phyloP scores from a whole-genome alignment of 2,329 filamentous ascomycete species.

The Harringtonia aguacate region DNA sequence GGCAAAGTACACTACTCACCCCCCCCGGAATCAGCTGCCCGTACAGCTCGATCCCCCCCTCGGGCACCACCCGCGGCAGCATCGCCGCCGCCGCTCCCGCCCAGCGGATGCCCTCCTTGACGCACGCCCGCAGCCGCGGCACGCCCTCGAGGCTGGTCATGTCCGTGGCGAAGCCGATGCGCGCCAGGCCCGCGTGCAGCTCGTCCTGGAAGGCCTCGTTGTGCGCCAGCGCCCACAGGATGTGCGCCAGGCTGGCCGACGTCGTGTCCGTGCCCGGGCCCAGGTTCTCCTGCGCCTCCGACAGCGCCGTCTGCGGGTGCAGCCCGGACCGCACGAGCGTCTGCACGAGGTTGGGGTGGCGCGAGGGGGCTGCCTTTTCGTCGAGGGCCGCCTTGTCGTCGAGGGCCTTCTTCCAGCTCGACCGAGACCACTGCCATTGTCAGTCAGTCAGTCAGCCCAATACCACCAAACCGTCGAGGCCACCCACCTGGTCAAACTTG shows the following conservation, averaged over 20 bases:
- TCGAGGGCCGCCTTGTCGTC: not conserved
- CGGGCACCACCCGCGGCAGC: constrained; percentile 7
- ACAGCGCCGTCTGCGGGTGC: constrained; percentile 2
- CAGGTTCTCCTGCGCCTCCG: constrained; percentile 9
- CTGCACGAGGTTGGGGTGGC: not conserved
- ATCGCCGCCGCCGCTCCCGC: constrained; percentile 7
- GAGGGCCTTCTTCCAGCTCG: not conserved
- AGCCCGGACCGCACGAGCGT: constrained; percentile 3
- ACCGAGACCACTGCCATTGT: not conserved
- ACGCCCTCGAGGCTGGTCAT: constrained; percentile 7
- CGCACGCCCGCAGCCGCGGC: constrained; percentile 3
- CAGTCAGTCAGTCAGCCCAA: too few relatives aligned
- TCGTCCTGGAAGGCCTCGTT: constrained; percentile 4
- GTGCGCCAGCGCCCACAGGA: constrained; percentile 7
- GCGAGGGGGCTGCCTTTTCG: not conserved
- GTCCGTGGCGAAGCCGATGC: constrained; percentile 4
- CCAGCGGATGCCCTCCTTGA: constrained; percentile 9
- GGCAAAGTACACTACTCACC: not conserved
- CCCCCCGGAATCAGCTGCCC: constrained; percentile 3
- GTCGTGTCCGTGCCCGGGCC: constrained; percentile 9
- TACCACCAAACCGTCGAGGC: too few relatives aligned
- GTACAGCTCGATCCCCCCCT: constrained; percentile 4
- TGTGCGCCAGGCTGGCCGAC: constrained; percentile 6
- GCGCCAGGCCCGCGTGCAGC: constrained; percentile 1
- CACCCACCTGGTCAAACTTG: not conserved